Evolutionary conservation across 179 eudicot species (phyloP).

Genomic region (Carnegiea gigantea): DNA sequence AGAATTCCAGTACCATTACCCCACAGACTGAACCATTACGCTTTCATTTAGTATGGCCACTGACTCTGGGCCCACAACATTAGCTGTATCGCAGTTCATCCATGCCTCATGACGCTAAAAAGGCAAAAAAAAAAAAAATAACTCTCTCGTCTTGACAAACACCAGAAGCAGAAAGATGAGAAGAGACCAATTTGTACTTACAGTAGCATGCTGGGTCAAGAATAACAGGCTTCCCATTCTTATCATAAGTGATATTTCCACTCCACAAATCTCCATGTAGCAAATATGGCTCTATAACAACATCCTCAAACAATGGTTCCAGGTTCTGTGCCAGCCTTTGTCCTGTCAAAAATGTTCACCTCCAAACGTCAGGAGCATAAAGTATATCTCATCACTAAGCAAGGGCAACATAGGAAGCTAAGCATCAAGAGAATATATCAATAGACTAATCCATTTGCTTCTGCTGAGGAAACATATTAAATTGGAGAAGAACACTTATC

Average conservation of each 20-base stretch:
- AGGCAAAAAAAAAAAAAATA: too few species aligned
- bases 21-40: too few species aligned
- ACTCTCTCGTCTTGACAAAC: not conserved
- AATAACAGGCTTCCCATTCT: conserved; percentile 85
- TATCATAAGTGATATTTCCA: conserved; percentile 88
- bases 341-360: conserved; percentile 43
- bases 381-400: not conserved
- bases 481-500: too few species aligned
- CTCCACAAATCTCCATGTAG: conserved; percentile 98
- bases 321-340: conserved; percentile 73
- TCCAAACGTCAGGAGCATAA: conserved; percentile 1
- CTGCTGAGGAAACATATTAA: too few species aligned
- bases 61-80: too few species aligned
- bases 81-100: too few species aligned
- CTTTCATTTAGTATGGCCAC: too few species aligned
- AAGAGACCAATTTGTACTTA: conserved; percentile 42
- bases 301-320: conserved; percentile 64
- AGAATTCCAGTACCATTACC: too few species aligned
- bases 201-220: conserved; percentile 99
- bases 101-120: not conserved
- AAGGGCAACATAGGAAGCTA: too few species aligned
- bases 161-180: conserved; percentile 1
- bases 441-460: not conserved
- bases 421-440: not conserved
- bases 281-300: conserved; percentile 82